These are phyloP conservation scores for Scedosporium apiospermum DNA, from an alignment of 2,329 filamentous ascomycete genomes.

Conservation along the genomic window DNA sequence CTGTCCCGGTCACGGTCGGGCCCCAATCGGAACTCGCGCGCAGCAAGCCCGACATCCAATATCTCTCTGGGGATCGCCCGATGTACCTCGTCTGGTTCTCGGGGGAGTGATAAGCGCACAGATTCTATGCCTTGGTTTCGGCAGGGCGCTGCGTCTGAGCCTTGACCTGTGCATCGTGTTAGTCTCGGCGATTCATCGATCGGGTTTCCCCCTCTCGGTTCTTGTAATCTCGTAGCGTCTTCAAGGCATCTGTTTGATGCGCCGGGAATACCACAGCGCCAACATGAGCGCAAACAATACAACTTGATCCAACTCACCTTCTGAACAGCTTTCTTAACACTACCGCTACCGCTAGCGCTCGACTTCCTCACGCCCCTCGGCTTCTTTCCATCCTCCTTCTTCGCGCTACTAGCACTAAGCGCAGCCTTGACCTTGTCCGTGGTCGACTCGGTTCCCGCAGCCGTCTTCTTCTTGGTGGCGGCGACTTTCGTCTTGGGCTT, in stretches of 20 bases:
- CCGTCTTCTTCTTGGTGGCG: not conserved
- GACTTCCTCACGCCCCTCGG: not conserved
- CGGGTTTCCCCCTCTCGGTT: too few species aligned
- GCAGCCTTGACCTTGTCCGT: not conserved
- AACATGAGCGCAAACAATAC: not conserved
- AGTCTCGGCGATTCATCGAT: not conserved
- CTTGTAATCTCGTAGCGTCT: not conserved
- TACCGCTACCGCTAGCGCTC: not conserved
- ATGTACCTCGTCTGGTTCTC: not conserved
- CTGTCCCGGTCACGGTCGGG: too few species aligned
- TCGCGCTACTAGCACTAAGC: not conserved
- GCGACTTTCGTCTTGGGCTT: not conserved
- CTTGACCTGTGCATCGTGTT: not conserved
- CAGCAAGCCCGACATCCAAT: too few species aligned
- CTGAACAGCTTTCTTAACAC: slow-evolving; percentile 4
- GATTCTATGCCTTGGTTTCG: not conserved
- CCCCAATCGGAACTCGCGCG: too few species aligned
- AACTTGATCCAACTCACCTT: not conserved
- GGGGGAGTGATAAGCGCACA: not conserved
- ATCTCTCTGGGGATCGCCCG: not conserved
- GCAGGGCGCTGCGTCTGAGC: not conserved
- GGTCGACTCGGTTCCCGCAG: not conserved
- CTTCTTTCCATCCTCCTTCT: not conserved
- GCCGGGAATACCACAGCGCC: not conserved
- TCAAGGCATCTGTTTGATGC: not conserved